Base-by-base conservation (phyloP, 2,329 filamentous ascomycete species). In the Mycogone perniciosa region DNA sequence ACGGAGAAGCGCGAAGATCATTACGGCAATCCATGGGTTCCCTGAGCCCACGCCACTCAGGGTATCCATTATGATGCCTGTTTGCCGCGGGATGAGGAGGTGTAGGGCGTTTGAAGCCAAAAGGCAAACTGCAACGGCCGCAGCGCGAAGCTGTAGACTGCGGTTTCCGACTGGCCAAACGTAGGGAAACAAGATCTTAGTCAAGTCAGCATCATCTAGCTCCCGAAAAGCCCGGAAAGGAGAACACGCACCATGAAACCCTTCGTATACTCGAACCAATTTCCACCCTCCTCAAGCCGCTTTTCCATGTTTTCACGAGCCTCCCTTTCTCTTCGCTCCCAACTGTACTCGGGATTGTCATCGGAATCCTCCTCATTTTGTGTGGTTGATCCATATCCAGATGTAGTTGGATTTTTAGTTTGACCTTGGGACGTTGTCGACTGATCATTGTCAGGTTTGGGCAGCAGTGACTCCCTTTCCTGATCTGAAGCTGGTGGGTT, bases 31-130 rank as follows among this genome's bases (percentile, higher is more conserved):
- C 79, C 79, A 81, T 1, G 75, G 72, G 47, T 71, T 75, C 51
- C 66, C 72, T 40, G 72, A 67, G 39, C 76, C 73, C 34, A 61
- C 65, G 7, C 74, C 71, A 31, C 75, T 75, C 26, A 95, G 70
- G 54, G 80, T 80, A 60, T 93, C 82, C 56, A 88, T 84, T 56
- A 95, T 83, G 52, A 88, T 81, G 56, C 89, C 89, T 31, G 92
- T 80, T 62, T 93, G 88, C 20, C 86, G 79, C n/a, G 89, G 89
- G 31, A 89, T 81, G 39, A 95, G 70, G 10, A 95, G 73, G 59
- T 90, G 88, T 45, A 95, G 72, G 5, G 80, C 80, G 56, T 91
- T 89, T 50, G 84, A 80, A 46, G 76, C 71, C n/a, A 90, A 65
- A 26, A 93, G 73, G 57, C 86, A 86, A 1, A 87, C 40, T 0